phyloP scores from a whole-genome alignment of 768 basidiomycete species.

The Lactifluus echinatus region DNA sequence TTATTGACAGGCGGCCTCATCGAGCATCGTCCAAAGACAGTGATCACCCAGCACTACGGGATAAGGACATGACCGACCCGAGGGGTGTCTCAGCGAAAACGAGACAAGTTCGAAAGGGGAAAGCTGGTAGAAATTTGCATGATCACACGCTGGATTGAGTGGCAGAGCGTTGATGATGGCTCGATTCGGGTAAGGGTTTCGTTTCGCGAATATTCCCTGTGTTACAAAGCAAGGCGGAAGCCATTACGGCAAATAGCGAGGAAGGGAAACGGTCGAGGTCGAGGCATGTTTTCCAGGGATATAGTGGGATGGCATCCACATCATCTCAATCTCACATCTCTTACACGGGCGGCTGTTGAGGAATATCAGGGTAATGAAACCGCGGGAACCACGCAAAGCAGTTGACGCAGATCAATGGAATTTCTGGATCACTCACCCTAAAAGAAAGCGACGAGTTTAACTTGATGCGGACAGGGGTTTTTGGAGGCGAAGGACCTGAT shows the following conservation, averaged over 20 bases:
- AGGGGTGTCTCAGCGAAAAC: constrained; percentile 1
- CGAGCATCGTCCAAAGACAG: neutral
- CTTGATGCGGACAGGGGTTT: constrained; percentile 18
- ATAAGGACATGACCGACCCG: neutral
- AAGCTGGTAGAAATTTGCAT: constrained; percentile 5
- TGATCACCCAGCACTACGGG: neutral
- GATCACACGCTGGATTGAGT: constrained; percentile 7
- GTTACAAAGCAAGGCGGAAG: constrained; percentile 6
- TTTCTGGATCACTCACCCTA: constrained; percentile 12
- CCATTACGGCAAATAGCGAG: constrained; percentile 8
- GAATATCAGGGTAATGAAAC: constrained; percentile 12
- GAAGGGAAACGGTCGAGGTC: constrained; percentile 1
- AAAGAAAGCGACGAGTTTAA: constrained; percentile 16
- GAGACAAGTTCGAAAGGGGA: constrained; percentile 10
- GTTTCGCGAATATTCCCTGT: neutral
- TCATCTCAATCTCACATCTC: constrained; percentile 6
- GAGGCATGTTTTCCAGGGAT: constrained; percentile 2
- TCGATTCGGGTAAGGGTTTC: constrained; percentile 8
- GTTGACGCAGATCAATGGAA: constrained; percentile 13
- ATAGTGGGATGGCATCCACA: neutral
- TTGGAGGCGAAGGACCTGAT: constrained; percentile 8
- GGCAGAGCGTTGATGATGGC: constrained; percentile 4
- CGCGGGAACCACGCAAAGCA: constrained; percentile 9
- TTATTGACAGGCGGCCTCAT: neutral
- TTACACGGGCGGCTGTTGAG: constrained; percentile 6